phyloP scores from a whole-genome alignment of 1,284 basidiomycete species.

The Cystobasidiaceae sp. region DNA sequence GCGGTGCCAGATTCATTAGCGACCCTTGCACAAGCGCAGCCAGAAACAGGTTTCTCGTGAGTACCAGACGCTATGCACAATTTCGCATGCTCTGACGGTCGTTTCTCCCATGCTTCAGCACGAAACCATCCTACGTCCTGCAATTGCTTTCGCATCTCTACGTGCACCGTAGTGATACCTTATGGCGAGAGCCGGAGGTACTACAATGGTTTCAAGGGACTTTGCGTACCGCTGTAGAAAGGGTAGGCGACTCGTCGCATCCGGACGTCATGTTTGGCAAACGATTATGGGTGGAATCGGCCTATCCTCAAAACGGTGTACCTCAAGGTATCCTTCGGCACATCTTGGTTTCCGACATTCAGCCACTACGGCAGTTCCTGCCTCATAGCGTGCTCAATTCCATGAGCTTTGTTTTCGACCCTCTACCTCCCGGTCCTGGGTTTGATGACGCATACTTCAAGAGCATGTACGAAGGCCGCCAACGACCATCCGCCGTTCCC shows the following conservation, averaged over 20 bases:
- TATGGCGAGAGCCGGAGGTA: slow-evolving; percentile 73
- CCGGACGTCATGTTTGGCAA: slow-evolving; percentile 36
- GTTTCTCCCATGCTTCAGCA: not conserved
- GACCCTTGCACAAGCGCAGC: slow-evolving; percentile 25
- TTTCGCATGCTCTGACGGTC: slow-evolving; percentile 1
- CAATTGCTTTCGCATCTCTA: slow-evolving; percentile 78
- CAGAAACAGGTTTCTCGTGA: slow-evolving; percentile 26
- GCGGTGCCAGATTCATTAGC: slow-evolving; percentile 58
- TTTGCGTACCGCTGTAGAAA: slow-evolving; percentile 10
- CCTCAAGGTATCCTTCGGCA: slow-evolving; percentile 37
- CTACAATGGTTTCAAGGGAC: slow-evolving; percentile 59
- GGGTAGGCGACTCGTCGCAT: slow-evolving; percentile 23
- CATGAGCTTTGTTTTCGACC: slow-evolving; percentile 16
- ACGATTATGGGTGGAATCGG: slow-evolving; percentile 27
- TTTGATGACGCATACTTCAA: slow-evolving; percentile 27
- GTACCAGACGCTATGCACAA: no score
- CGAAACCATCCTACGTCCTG: slow-evolving; percentile 40
- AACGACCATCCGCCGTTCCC: slow-evolving; percentile 32
- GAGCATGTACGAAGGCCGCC: slow-evolving; percentile 16
- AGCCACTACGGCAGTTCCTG: slow-evolving; percentile 16
- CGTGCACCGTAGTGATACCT: slow-evolving; percentile 62
- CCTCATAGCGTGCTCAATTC: slow-evolving; percentile 22
- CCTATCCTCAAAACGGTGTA: slow-evolving; percentile 35
- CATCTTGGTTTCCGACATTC: slow-evolving; percentile 26
- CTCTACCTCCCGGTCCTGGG: slow-evolving; percentile 26